These are phyloP conservation scores for Oryza meridionalis DNA, from an alignment of 176 grass and related monocot species.

Conservation along the genomic window DNA sequence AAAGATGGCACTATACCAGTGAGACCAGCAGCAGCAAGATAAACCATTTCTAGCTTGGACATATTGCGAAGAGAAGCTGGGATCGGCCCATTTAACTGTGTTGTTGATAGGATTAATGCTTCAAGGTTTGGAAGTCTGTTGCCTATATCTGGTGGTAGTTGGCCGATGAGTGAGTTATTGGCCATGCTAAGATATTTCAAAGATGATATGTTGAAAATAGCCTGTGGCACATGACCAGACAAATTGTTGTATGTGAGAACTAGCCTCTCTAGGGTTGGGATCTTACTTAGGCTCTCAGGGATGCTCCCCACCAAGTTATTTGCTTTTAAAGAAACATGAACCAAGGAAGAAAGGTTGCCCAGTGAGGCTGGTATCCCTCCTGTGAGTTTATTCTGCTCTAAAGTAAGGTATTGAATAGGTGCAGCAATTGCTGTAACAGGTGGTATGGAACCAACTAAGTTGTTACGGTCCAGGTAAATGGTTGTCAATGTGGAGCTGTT, in stretches of 20 bases:
- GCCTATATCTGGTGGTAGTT: slow-evolving; percentile 49
- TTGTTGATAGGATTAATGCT: slow-evolving; percentile 11
- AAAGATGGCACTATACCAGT: slow-evolving; percentile 37
- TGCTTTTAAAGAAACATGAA: neutral
- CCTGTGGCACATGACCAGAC: neutral
- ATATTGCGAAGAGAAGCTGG: slow-evolving; percentile 48
- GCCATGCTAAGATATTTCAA: slow-evolving; percentile 39
- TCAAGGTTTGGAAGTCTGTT: slow-evolving; percentile 44
- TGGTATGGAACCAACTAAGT: slow-evolving; percentile 27
- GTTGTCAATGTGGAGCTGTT: neutral
- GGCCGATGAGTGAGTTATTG: slow-evolving; percentile 25
- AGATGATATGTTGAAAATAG: slow-evolving; percentile 52
- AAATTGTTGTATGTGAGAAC: slow-evolving; percentile 19
- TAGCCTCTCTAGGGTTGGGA: slow-evolving; percentile 3
- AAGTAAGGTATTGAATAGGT: slow-evolving; percentile 29
- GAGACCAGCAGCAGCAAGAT: slow-evolving; percentile 34
- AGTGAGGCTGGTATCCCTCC: slow-evolving; percentile 47
- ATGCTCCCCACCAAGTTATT: slow-evolving; percentile 45
- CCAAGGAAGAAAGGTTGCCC: slow-evolving; percentile 44
- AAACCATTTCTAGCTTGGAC: slow-evolving; percentile 32
- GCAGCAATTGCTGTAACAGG: neutral
- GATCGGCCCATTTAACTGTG: slow-evolving; percentile 28
- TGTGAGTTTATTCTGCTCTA: slow-evolving; percentile 38
- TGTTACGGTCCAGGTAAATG: slow-evolving; percentile 25
- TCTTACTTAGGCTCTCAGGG: slow-evolving; percentile 44